A percentile compares a stretch with the other conserved stretches of the same genome.
Conservation (phyloP, 768 basidiomycete species). For the Tephrocybe sp. region DNA sequence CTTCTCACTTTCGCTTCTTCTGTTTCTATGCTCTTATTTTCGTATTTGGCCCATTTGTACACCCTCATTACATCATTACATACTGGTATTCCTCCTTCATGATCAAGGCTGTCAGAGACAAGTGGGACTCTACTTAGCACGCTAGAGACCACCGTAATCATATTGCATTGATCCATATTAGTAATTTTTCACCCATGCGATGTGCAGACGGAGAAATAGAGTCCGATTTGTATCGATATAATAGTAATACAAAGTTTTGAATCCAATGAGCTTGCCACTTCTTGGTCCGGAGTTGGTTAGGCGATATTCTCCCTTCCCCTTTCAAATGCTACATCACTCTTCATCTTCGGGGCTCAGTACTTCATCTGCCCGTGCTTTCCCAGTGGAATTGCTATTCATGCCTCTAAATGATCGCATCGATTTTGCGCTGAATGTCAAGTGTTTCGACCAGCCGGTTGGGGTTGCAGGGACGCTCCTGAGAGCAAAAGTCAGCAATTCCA, state of each 20-base stretch:
- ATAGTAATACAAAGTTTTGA: too few relatives aligned
- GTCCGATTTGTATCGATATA: too few relatives aligned
- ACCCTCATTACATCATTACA: slow-evolving; percentile 20
- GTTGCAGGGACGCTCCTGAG: slow-evolving; percentile 10
- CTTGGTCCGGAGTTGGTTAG: too few relatives aligned
- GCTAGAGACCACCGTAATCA: too few relatives aligned
- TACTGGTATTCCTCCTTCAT: background rate
- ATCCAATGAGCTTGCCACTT: too few relatives aligned
- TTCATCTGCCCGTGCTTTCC: slow-evolving; percentile 1
- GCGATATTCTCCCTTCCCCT: too few relatives aligned
- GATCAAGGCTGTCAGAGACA: background rate
- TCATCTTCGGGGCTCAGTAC: background rate
- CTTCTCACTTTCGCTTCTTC: background rate
- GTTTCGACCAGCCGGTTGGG: slow-evolving; percentile 8
- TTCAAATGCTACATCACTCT: background rate
- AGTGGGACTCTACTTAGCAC: background rate
- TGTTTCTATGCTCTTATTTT: slow-evolving; percentile 2
- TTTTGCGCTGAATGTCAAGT: slow-evolving; percentile 25
- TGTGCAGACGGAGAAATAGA: too few relatives aligned
- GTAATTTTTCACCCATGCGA: too few relatives aligned
- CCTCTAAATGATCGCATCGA: slow-evolving; percentile 21
- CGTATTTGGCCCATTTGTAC: slow-evolving; percentile 8
- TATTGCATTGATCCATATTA: too few relatives aligned
- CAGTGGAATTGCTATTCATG: slow-evolving; percentile 1
- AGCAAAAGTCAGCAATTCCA: background rate